Percentiles rank a stretch among this genome's conserved stretches.
Conservation (phyloP, 2,329 filamentous ascomycete species). For the Cordyceps fumosorosea region DNA sequence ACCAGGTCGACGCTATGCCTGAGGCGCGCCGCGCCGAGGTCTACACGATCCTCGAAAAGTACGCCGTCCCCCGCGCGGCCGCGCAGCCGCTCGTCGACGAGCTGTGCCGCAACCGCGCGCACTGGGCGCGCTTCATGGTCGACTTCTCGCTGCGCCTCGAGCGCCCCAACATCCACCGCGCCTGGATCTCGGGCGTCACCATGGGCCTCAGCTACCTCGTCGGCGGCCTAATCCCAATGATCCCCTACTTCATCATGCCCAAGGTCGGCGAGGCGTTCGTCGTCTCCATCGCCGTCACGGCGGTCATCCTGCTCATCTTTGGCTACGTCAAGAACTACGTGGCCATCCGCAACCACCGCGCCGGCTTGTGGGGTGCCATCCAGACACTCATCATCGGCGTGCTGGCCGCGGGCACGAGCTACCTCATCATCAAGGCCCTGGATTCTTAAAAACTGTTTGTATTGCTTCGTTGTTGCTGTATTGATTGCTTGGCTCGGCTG, state of each 20-base stretch:
- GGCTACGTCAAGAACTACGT: constrained; percentile 59
- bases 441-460: constrained; percentile 24
- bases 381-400: constrained; percentile 61
- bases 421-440: constrained; percentile 53
- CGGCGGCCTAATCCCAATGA: constrained; percentile 62
- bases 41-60: constrained; percentile 44
- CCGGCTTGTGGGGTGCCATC: constrained; percentile 51
- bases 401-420: constrained; percentile 59
- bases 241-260: constrained; percentile 59
- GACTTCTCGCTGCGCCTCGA: constrained; percentile 48
- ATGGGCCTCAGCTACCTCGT: constrained; percentile 65
- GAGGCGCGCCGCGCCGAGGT: constrained; percentile 40
- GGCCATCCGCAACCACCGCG: constrained; percentile 42
- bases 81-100: constrained; percentile 42
- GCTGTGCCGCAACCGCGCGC: constrained; percentile 39
- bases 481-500: background rate
- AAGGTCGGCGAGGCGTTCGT: constrained; percentile 44
- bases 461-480: background rate
- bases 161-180: constrained; percentile 35
- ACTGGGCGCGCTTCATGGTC: constrained; percentile 53
- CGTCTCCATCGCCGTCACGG: constrained; percentile 54
- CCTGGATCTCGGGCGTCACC: constrained; percentile 53
- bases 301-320: constrained; percentile 54
- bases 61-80: constrained; percentile 38
- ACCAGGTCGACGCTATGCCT: constrained; percentile 36